Conservation (phyloP, 768 basidiomycete species). For the Leccinum rimulosum region DNA sequence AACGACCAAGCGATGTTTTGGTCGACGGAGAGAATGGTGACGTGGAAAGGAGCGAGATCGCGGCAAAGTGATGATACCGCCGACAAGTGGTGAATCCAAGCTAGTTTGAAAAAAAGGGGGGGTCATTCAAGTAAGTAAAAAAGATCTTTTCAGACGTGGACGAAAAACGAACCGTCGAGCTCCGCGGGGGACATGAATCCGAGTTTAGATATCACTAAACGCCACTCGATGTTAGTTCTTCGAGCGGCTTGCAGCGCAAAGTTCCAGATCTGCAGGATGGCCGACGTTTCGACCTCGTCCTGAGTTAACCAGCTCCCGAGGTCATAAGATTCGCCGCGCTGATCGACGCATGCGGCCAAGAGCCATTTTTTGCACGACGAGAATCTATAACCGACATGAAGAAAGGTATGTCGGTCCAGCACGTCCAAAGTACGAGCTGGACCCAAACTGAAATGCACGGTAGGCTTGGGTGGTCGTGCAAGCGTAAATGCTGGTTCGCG, state of each 20-base stretch:
- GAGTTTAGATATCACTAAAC: slow-evolving; percentile 67
- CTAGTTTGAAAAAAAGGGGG: slow-evolving; percentile 35
- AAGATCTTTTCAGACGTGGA: background rate
- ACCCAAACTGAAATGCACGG: slow-evolving; percentile 39
- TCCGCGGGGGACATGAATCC: slow-evolving; percentile 61
- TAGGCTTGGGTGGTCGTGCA: slow-evolving; percentile 41
- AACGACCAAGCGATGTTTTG: slow-evolving; percentile 60
- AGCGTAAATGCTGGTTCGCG: slow-evolving; percentile 66
- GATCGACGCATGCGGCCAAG: slow-evolving; percentile 69
- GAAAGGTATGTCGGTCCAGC: slow-evolving; percentile 54
- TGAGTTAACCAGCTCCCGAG: slow-evolving; percentile 65
- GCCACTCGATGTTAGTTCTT: slow-evolving; percentile 76
- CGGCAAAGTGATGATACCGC: slow-evolving; percentile 36
- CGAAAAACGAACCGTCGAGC: slow-evolving; percentile 53
- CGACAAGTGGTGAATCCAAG: slow-evolving; percentile 60
- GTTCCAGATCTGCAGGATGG: slow-evolving; percentile 65
- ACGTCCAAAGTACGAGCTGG: slow-evolving; percentile 47
- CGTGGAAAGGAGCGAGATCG: slow-evolving; percentile 53
- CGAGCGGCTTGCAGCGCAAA: slow-evolving; percentile 62
- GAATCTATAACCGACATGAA: slow-evolving; percentile 75
- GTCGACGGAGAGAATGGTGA: slow-evolving; percentile 61
- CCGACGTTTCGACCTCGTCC: slow-evolving; percentile 43
- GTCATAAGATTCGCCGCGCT: slow-evolving; percentile 74
- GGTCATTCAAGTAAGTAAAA: background rate
- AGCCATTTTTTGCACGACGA: slow-evolving; percentile 76